A percentile compares a stretch with the other conserved stretches of the same genome.
These are phyloP conservation scores for Podosphaera leucotricha DNA, from an alignment of 2,329 filamentous ascomycete species.

Conservation along the genomic window DNA sequence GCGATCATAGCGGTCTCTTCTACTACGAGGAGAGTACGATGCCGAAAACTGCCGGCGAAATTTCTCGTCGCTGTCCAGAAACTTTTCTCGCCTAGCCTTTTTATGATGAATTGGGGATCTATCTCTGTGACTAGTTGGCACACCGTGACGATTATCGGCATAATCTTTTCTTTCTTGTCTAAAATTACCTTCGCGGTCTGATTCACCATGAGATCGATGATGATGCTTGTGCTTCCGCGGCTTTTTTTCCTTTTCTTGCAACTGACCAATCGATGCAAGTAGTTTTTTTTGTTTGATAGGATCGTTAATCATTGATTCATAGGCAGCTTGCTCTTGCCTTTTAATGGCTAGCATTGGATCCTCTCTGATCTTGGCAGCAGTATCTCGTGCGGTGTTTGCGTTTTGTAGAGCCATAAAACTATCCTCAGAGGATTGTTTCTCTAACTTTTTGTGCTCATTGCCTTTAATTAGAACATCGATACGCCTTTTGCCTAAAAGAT, in stretches of 20 bases:
- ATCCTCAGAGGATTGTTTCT: conserved; percentile 45
- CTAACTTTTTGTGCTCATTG: conserved; percentile 55
- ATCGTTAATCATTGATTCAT: conserved; percentile 60
- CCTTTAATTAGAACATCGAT: conserved; percentile 75
- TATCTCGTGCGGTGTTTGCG: conserved; percentile 56
- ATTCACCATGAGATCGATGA: conserved; percentile 17
- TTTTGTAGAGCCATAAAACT: conserved; percentile 37
- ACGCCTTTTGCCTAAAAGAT: conserved; percentile 72
- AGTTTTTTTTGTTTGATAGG: conserved; percentile 43
- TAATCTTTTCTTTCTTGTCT: conserved; percentile 21
- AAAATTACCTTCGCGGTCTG: conserved; percentile 19
- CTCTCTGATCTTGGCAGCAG: conserved; percentile 63
- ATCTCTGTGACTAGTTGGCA: conserved; percentile 16
- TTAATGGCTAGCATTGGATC: conserved; percentile 88
- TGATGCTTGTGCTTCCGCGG: conserved; percentile 20
- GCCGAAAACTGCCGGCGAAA: conserved; percentile 10
- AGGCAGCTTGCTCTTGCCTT: conserved; percentile 65
- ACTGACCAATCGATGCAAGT: conserved; percentile 36
- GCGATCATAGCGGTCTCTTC: conserved; percentile 5
- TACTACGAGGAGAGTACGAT: conserved; percentile 16
- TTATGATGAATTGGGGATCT: conserved; percentile 19
- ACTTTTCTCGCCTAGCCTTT: conserved; percentile 6
- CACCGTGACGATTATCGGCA: conserved; percentile 18
- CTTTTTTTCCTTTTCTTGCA: conserved; percentile 23
- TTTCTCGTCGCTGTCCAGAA: conserved; percentile 5